Base-by-base conservation (phyloP, 805 yeast species). In the Hermanozyma aechmeae region DNA sequence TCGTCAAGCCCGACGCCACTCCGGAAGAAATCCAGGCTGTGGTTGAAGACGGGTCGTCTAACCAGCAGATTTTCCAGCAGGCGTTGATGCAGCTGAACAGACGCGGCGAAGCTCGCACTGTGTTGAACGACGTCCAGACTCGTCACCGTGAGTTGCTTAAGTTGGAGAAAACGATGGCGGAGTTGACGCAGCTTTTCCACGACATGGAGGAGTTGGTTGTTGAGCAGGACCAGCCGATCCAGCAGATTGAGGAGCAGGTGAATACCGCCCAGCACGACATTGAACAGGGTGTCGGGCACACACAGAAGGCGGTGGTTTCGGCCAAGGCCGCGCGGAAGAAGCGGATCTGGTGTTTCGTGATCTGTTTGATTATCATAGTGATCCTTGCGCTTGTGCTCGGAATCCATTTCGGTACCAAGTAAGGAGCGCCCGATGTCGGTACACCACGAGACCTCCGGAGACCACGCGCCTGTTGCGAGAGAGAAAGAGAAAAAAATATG, bases 201-300 rank as follows among this genome's bases (percentile, higher is more conserved):
- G 97, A 92, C 53, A 84, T 92, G 92, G 96, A 92, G 61, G 83
- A 83, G 51, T 68, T 92, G 60, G 96, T 89, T 27, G 85, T 89
- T 43, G 95, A 87, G 61, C 97, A 92, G 65, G 95, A 87, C 57
- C 85, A 75, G 44, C 76, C 80, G 37, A 78, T 92, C 42, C 82
- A 79, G 50, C 81, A 76, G 49, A 76, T 85, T 40, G 86, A 86
- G 52, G 76, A 82, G 43, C 79, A 83, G 46, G 82, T 87, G 37
- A 75, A 65, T 35, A 70, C 66, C 32, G 97, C 96, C 16, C 95
- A 86, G 58, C 76, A 73, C 37, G 93, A 92, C 53, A 77, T 92
- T 45, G 95, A 87, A 63, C 77, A 79, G 53, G 98, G 96, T 55
- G 84, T 86, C 23, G 95, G 92, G 14, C 95, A 92, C 57, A 86